Evolutionary conservation across 306 rosid genomes (phyloP), one percentile per base, ranked within the genome.

Genomic region (Cucurbita argyrosperma): DNA sequence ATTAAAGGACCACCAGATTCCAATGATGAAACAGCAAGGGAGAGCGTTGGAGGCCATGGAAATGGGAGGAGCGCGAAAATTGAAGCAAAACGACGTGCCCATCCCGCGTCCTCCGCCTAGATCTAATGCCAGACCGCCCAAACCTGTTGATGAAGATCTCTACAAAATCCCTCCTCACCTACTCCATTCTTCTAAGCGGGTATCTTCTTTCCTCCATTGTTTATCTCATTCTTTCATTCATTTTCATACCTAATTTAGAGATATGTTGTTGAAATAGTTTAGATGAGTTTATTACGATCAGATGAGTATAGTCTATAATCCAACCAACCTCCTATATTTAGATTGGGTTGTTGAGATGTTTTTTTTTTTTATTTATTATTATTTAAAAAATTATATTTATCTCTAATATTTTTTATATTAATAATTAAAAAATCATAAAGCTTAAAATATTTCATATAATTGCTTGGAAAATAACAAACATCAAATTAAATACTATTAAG

Each of bases 91-190:
- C 81, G 73, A 54, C 82, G 82, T 81, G 71, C 65, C 80, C 4
- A n/a, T 82, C 57, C 81, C 77, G 10, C 85, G 54, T 16, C 76
- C 71, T 46, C 7, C 47, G 42, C 58, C 71, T 39, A 12, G 40
- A 57, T 69, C 76, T 2, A 74, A 65, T 52, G 37, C 52, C 4
- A 79, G 80, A 55, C 59, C 62, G n/a, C 87, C 97, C 0, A 90
- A 89, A 50, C 92, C 97, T 0, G 90, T 94, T 0, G 97, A 94
- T 35, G 95, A 94, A 76, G 98, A 94, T 83, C 97, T 94, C 76
- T 94, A 94, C 77, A 87, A 88, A 78, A 94, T 94, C 71, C 90
- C 98, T 4, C 96, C 98, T 1, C 88, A 89, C 6, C 90, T 90
- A 10, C 97, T 90, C 38, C 90, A 77, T 60, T 74, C 83, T 3